Evolutionary conservation across 495 filamentous ascomycete genomes (phyloP).

Genomic region (Aspergillus bertholletiae): DNA sequence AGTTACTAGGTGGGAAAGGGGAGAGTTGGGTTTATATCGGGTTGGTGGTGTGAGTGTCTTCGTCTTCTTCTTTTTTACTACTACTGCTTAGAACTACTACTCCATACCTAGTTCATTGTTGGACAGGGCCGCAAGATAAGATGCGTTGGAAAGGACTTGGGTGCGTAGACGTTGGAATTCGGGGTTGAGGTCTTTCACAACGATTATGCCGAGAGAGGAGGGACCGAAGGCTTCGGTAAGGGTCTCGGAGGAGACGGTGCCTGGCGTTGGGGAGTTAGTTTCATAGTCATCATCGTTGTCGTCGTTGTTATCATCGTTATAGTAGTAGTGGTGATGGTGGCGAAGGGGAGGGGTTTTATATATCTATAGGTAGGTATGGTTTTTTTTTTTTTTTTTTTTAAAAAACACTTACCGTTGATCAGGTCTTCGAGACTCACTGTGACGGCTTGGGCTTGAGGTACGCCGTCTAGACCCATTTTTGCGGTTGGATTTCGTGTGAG

Average conservation of each 20-base stretch:
- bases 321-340: too few relatives aligned
- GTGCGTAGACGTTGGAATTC: constrained; percentile 66
- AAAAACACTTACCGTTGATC: constrained; percentile 28
- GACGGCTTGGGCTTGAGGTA: constrained; percentile 42
- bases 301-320: too few relatives aligned
- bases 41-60: too few relatives aligned
- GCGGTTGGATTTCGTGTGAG: too few relatives aligned
- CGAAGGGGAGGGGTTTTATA: too few relatives aligned
- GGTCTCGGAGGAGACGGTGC: constrained; percentile 65
- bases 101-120: constrained; percentile 63
- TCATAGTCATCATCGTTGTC: too few relatives aligned
- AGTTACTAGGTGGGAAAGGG: not conserved
- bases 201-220: constrained; percentile 83
- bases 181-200: constrained; percentile 78
- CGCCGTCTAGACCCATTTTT: constrained; percentile 18
- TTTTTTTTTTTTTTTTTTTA: not conserved
- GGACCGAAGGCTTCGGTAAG: constrained; percentile 89
- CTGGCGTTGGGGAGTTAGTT: constrained; percentile 33
- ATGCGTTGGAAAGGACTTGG: constrained; percentile 78
- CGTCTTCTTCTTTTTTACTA: constrained; percentile 1
- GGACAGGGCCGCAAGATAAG: constrained; percentile 82
- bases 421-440: constrained; percentile 55
- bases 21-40: not conserved
- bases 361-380: not conserved
- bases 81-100: too few relatives aligned